Percentiles rank a stretch among this genome's conserved stretches.
Conservation (phyloP, 2,329 filamentous ascomycete species). For the Karstenula rhodostoma region DNA sequence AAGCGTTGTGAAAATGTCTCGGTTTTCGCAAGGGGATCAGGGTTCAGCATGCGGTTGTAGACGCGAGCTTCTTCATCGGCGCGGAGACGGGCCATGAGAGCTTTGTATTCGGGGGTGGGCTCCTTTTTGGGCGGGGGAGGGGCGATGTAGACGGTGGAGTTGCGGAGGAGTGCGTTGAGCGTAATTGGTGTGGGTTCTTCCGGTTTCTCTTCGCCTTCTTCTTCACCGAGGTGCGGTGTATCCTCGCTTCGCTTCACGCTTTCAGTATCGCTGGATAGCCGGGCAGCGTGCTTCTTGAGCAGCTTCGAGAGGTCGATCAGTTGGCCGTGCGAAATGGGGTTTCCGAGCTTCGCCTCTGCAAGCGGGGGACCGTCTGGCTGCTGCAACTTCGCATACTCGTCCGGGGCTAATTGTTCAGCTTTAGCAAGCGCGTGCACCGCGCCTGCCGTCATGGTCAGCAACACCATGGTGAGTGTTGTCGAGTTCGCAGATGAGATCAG, state of each 20-base stretch:
- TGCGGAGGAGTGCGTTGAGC: constrained; percentile 75
- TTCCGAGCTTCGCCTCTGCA: constrained; percentile 62
- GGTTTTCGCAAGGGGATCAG: constrained; percentile 51
- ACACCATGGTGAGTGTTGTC: constrained; percentile 65
- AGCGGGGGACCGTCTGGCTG: constrained; percentile 59
- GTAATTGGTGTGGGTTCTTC: constrained; percentile 38
- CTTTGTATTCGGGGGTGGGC: constrained; percentile 82
- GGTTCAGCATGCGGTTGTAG: constrained; percentile 82
- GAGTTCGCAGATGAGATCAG: neutral
- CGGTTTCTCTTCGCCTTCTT: neutral
- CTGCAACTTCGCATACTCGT: constrained; percentile 34
- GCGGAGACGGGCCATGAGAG: constrained; percentile 84
- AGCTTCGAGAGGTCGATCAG: constrained; percentile 68
- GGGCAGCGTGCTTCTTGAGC: constrained; percentile 50
- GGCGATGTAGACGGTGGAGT: constrained; percentile 76
- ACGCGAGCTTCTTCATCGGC: constrained; percentile 80
- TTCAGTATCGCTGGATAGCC: constrained; percentile 1
- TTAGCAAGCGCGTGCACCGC: constrained; percentile 69
- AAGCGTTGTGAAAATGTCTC: constrained; percentile 70
- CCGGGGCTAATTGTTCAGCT: constrained; percentile 30
- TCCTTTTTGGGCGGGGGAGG: constrained; percentile 75
- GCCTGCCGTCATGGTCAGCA: constrained; percentile 76
- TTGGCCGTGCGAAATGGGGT: constrained; percentile 76
- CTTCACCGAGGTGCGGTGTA: constrained; percentile 6
- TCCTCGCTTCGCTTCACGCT: constrained; percentile 1